Evolutionary conservation across 2,329 filamentous ascomycete genomes (phyloP), one percentile per base, ranked within the genome.

Genomic region (Herpotrichia juniperi): DNA sequence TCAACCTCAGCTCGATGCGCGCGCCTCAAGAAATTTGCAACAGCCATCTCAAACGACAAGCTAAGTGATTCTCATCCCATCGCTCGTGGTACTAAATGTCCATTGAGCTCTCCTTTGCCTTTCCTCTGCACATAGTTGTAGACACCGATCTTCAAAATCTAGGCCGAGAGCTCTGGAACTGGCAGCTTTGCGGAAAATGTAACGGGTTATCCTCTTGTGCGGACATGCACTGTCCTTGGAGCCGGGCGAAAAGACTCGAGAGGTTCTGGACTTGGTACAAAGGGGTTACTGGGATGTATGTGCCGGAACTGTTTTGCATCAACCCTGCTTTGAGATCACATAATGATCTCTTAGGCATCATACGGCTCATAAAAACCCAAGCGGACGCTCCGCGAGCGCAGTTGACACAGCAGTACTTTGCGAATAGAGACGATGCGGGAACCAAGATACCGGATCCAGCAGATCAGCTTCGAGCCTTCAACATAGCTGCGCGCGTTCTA

Each of bases 401-500:
- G 2, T 22, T 56, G 24, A 48, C 17, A 35, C n/a, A 24, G 12
- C 16, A 31, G 22, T 42, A 40, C 25, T 48, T 48, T 19, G 22
- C 34, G 22, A 31, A 22, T 19, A 8, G 43, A 19, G n/a, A 8
- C 6, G 22, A 42, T 21, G 47, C 31, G 22, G 42, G 17, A 42
- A 26, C 3, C 7, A 17, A 35, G 4, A 9, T 3, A 21, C 11
- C 49, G 1, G 37, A 8, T 9, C 11, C 5, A 3, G 26, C n/a
- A 11, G 53, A 58, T 28, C 46, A 46, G 11, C 9, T 39, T 19
- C 44, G 49, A 10, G 46, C 53, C 1, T 16, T 56, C n/a, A 47
- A 53, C 25, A 25, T 56, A 14, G 53, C 44, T n/a, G 50, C 40
- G 1, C 48, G 46, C n/a, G 24, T 56, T 9, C 17, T 56, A n/a